These are phyloP conservation scores for Trichoderma oligosporum DNA, from an alignment of 2,329 filamentous ascomycete species.

Conservation along the genomic window DNA sequence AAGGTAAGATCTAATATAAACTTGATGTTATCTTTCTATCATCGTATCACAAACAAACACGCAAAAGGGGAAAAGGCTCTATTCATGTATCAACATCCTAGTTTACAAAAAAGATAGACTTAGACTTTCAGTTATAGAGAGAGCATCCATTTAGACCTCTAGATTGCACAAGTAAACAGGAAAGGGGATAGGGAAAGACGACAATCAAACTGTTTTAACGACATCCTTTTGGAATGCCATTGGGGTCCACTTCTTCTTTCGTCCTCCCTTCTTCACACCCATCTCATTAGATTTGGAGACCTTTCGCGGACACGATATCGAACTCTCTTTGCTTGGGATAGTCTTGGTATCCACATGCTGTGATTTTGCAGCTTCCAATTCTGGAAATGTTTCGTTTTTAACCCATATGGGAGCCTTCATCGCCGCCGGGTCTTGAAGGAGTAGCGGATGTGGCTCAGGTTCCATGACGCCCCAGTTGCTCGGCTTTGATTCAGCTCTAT, in stretches of 20 bases:
- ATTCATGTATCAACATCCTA: neutral
- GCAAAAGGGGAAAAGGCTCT: too few relatives aligned
- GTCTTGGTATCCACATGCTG: neutral
- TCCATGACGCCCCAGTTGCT: neutral
- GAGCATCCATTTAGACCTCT: neutral
- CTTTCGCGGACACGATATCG: neutral
- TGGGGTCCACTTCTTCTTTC: slow-evolving; percentile 14
- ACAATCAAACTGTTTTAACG: neutral
- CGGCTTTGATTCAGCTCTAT: neutral
- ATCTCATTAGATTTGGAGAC: neutral
- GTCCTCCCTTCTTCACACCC: neutral
- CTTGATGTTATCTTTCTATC: neutral
- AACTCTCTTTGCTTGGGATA: neutral
- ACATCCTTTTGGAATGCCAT: neutral
- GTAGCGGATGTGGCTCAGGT: neutral
- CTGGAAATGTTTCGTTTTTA: neutral
- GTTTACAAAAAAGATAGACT: neutral
- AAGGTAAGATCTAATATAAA: neutral
- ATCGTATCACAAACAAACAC: neutral
- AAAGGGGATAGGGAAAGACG: neutral
- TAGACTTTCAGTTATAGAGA: neutral
- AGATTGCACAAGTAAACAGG: neutral
- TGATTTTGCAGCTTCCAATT: neutral
- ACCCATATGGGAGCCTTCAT: neutral
- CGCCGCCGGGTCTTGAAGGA: neutral